Evolutionary conservation across 2,329 filamentous ascomycete genomes (phyloP).

Genomic region (Ilyonectria destructans): DNA sequence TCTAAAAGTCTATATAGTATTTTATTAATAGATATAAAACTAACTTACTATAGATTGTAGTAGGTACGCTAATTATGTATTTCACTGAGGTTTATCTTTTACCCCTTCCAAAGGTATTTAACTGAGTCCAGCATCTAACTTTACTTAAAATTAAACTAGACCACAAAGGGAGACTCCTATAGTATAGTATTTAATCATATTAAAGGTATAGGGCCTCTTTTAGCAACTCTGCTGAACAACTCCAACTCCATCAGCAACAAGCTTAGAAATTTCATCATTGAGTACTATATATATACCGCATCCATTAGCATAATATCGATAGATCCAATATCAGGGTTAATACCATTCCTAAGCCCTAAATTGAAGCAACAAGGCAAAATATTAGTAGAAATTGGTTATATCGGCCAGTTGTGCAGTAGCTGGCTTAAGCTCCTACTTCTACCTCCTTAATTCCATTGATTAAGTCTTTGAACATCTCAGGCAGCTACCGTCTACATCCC

Average conservation of each 20-base stretch:
- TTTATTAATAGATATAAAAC: slow-evolving; percentile 38
- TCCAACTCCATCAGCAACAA: slow-evolving; percentile 51
- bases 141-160: neutral
- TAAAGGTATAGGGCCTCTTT: slow-evolving; percentile 54
- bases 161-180: slow-evolving; percentile 55
- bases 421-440: slow-evolving; percentile 48
- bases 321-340: slow-evolving; percentile 33
- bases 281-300: slow-evolving; percentile 60
- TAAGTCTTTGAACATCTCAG: slow-evolving; percentile 38
- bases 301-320: slow-evolving; percentile 60
- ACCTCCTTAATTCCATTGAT: slow-evolving; percentile 38
- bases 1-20: slow-evolving; percentile 42
- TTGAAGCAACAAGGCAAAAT: slow-evolving; percentile 35
- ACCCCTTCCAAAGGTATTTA: neutral
- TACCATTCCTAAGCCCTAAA: slow-evolving; percentile 39
- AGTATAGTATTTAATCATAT: slow-evolving; percentile 59
- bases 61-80: slow-evolving; percentile 58
- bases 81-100: slow-evolving; percentile 57
- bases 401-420: slow-evolving; percentile 48
- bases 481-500: slow-evolving; percentile 37
- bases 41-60: slow-evolving; percentile 51
- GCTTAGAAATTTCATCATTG: slow-evolving; percentile 57
- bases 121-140: neutral
- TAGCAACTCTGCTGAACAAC: slow-evolving; percentile 50
- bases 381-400: slow-evolving; percentile 39